Base-by-base conservation (phyloP, 176 grass and related monocot genomes). In the Phoenix dactylifera region DNA sequence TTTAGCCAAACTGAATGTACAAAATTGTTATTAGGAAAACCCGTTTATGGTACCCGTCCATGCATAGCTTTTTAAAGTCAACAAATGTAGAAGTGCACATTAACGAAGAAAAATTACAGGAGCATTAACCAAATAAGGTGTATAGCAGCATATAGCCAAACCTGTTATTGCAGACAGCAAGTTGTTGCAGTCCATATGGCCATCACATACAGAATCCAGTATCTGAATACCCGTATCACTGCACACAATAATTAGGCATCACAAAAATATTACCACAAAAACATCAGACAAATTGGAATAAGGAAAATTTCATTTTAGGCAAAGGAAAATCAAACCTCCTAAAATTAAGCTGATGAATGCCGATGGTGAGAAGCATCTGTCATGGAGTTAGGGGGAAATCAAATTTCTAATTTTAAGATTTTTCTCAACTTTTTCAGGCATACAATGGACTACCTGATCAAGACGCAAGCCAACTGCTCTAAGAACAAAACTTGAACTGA, bases 261-360 rank as follows among this genome's bases (percentile, higher is more conserved):
- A 68, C 59, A 76, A 67, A 67, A 63, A 78, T 32, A 55, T 56
- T 66, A 16, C 55, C 26, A 50, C 26, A 32, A 22, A 6, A 55
- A 2, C 19, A 55, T 71, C 22, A 54, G 53, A 50, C 2, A 16
- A 74, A 15, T 51, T 59, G 50, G 69, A 64, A 26, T 26, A 59
- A 52, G 54, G 57, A 24, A 49, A 57, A 28, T 44, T 44, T 44
- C 10, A 44, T 44, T 39, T 39, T 14, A 44, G 17, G 58, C 15
- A 73, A 82, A 62, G 7, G 70, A 83, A 49, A 24, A 50, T 0
- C 72, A 80, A 50, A 90, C 92, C 86, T 96, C 58, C 78, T 67
- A 57, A 96, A 90, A 77, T 96, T 96, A 49, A 96, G 70, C 73
- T 96, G 72, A 82, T 87, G 80, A 56, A 96, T 85, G 22, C 83